Base-by-base conservation (phyloP, 2,329 filamentous ascomycete genomes). In the Xylaria sp. region DNA sequence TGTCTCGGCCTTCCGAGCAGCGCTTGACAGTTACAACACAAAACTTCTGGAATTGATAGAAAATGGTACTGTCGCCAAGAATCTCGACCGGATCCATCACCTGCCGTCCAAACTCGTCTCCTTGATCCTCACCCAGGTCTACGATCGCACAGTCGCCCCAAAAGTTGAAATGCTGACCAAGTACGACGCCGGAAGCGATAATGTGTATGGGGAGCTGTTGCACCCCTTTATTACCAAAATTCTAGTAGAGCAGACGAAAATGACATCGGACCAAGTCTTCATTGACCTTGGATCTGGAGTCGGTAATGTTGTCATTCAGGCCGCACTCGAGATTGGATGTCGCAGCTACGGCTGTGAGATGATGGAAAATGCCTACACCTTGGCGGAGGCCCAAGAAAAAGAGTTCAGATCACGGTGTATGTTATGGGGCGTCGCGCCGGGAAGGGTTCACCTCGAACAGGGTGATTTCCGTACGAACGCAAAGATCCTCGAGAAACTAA, bases 341-440 rank as follows among this genome's bases (percentile, higher is more conserved):
- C 93, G 97, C 78, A 95, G 92, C 79, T 97, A 94, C 91, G 96
- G 96, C 32, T 97, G 95, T 75, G 96, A 99, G 80, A 93, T 97
- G 86, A 97, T 97, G 93, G 87, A 91, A 65, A 97, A 96, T 69
- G 93, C 94, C 1, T 94, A 91, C 82, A 89, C 90, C 64, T 87
- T 97, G 36, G 96, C 93, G 8, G 89, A 91, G 30, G 86, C 90
- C 30, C 96, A 98, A 80, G 87, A 91, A 72, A 85, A 86, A 41
- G 96, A 99, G 79, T 97, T 99, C 74, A 84, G 86, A 65, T 89
- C 92, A n/a, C 89, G 96, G 41, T 95, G 93, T 75, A 89, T 90
- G 57, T 88, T 97, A 25, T 99, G 96, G 96, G 95, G 95, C 12
- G 84, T 99, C 65, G 85, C 87, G 20, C 88, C 93, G 1, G 96